Conservation (phyloP, 2,329 filamentous ascomycete genomes). For the Alternaria sp. region DNA sequence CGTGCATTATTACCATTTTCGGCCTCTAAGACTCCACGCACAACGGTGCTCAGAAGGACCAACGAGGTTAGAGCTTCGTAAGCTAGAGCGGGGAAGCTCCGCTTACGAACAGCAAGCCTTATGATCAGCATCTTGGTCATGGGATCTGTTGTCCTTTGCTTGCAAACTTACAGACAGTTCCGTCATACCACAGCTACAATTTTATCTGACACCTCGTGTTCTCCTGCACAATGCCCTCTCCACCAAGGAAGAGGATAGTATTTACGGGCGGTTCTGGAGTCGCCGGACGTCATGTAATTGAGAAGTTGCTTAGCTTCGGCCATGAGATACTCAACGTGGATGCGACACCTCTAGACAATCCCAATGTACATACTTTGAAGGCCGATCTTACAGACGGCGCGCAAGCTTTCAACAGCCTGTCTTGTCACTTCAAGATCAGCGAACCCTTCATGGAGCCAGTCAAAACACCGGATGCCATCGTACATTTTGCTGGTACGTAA, state of each 20-base stretch:
- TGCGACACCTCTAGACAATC: slow-evolving; percentile 55
- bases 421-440: slow-evolving; percentile 62
- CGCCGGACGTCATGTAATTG: slow-evolving; percentile 56
- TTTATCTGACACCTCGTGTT: background rate
- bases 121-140: background rate
- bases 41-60: slow-evolving; percentile 2
- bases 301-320: slow-evolving; percentile 59
- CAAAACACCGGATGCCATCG: slow-evolving; percentile 63
- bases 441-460: slow-evolving; percentile 48
- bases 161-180: background rate
- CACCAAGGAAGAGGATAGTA: slow-evolving; percentile 53
- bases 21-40: background rate
- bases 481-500: slow-evolving; percentile 64
- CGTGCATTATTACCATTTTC: background rate
- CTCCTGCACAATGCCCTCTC: slow-evolving; percentile 14
- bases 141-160: background rate
- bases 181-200: background rate
- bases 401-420: slow-evolving; percentile 64
- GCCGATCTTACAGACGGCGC: slow-evolving; percentile 64
- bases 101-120: slow-evolving; percentile 8
- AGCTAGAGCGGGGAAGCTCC: slow-evolving; percentile 29
- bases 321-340: slow-evolving; percentile 65
- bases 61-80: slow-evolving; percentile 2
- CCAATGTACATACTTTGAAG: slow-evolving; percentile 61
- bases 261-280: slow-evolving; percentile 64